Evolutionary conservation across 768 basidiomycete species (phyloP), one percentile per base, ranked within the genome.

Genomic region (Ephemerocybe angulata): DNA sequence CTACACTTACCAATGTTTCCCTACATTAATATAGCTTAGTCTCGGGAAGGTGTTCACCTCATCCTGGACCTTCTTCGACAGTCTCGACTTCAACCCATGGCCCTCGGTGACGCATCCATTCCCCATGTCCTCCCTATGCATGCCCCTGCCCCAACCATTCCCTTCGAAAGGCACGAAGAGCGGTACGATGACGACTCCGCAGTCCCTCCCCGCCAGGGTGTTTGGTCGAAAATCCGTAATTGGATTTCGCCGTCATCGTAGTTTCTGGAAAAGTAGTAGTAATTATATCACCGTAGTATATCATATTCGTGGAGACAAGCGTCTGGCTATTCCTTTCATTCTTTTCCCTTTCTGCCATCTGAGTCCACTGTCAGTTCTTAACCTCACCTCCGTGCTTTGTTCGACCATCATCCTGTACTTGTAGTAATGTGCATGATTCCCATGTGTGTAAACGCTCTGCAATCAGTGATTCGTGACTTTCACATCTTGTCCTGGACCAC

Each of bases 41-140:
- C 89, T 62, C 88, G 90, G 41, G 88, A 92, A 70, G 93, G 93
- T 5, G 87, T 97, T 57, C 85, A 88, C 38, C 77, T 93, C 40
- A 87, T 96, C 54, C 79, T 96, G 47, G 79, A 79, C 56, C 77
- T 90, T 50, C 71, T 96, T 29, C 87, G 92, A 41, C 86, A 92
- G 68, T 86, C 91, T 48, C 87, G 90, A 54, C 75, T 83, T 21
- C 79, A 81, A 55, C 75, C 80, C 47, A 80, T 83, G 78, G 72
- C 77, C 12, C 67, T 83, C 44, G 79, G 78, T 31, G 57, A 52
- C 62, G 67, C 52, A 54, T 64, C 59, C 67, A 53, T 52, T 50
- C 57, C 57, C 52, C 60, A 58, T 50, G 53, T 52, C 40, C 53
- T 46, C 61, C 49, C 58, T 30, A 40, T 2, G 50, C 30, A 13